phyloP scores from a whole-genome alignment of 768 basidiomycete genomes.

The Tulasnella sp. region DNA sequence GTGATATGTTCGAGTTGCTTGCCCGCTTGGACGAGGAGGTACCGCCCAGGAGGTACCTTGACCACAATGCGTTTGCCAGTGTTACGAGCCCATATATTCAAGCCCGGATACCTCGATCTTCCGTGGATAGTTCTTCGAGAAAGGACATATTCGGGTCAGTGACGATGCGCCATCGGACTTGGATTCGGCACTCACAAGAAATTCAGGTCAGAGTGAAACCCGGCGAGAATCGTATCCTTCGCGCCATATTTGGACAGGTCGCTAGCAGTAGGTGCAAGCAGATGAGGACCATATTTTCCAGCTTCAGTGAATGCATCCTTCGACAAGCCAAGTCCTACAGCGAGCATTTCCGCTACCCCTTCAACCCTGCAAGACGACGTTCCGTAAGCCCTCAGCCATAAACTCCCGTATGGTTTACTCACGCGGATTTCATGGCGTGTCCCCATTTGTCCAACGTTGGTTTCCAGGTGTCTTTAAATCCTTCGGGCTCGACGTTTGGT shows the following conservation, averaged over 20 bases:
- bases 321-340: conserved; percentile 68
- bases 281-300: conserved; percentile 76
- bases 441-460: conserved; percentile 79
- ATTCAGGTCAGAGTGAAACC: conserved; percentile 90
- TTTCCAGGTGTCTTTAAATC: conserved; percentile 51
- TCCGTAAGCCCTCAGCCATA: background rate
- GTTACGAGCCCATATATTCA: conserved; percentile 92
- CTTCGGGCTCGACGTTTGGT: conserved; percentile 67
- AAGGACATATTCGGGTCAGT: background rate
- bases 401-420: conserved; percentile 24
- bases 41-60: conserved; percentile 64
- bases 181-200: conserved; percentile 40
- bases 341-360: conserved; percentile 77
- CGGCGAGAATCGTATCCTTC: conserved; percentile 77
- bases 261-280: conserved; percentile 89
- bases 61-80: conserved; percentile 83
- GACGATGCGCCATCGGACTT: conserved; percentile 19
- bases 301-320: conserved; percentile 61
- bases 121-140: conserved; percentile 65
- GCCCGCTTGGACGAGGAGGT: conserved; percentile 86
- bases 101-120: conserved; percentile 71
- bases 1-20: conserved; percentile 85
- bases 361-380: conserved; percentile 45
- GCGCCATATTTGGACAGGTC: conserved; percentile 68
- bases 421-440: conserved; percentile 76